Base-by-base conservation (phyloP, 2,329 filamentous ascomycete species). In the Diaporthe batatas region DNA sequence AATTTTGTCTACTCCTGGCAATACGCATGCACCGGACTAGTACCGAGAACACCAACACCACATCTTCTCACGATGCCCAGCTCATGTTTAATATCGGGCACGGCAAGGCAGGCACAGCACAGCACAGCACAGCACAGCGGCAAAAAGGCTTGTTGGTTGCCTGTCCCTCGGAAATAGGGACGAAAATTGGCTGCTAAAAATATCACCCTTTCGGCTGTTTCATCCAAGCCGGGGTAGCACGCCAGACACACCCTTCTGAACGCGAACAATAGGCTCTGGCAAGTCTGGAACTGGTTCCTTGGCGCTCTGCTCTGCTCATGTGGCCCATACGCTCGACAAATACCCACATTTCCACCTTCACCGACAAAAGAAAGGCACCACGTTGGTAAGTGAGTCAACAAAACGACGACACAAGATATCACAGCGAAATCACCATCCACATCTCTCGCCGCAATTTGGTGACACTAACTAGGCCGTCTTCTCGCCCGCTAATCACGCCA, bases 171-270 rank as follows among this genome's bases (percentile, higher is more conserved):
- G 44, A 53, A 8, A 54, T 69, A 47, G 57, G 16, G 55, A 34
- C 55, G 32, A 53, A 32, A 57, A 11, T 59, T 36, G 39, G 71
- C 16, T 72, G 49, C 70, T 65, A 70, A 64, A 72, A 64, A 57
- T 72, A 74, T 67, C 65, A 49, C 53, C 23, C 23, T 34, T 54
- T 73, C 42, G 42, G 71, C 72, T 58, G 71, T 72, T 72, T 69
- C 71, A 72, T 47, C 68, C 34, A 72, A 39, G 54, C 64, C 62
- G 54, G 64, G 55, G 62, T n/a, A n/a, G 62, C 47, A 53, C 62
- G 62, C 62, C 62, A 67, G 62, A 67, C 54, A 62, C 53, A 54
- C 6, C 67, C 49, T 34, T 44, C 69, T 44, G 68, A 32, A 44
- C 29, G 68, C 36, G 55, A 36, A 53, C 34, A 59, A 70, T 62